Evolutionary conservation across 164 flowering plant genomes (phyloP), one percentile per base, ranked within the genome.

Genomic region (Buxus sempervirens): DNA sequence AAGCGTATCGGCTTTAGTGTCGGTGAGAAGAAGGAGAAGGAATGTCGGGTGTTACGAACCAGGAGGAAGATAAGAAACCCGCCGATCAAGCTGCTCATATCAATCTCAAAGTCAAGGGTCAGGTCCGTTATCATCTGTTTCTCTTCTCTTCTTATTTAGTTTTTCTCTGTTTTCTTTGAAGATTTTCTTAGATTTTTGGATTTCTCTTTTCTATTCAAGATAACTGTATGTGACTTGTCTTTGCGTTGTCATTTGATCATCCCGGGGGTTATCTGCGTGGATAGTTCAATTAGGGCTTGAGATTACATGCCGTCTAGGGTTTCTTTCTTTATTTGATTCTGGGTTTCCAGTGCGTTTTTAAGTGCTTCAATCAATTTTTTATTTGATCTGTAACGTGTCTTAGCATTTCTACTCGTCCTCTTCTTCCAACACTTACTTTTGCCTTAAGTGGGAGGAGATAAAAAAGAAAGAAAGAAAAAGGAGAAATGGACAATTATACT

Each of bases 61-160:
- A 75, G 54, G 84, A 84, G 73, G 84, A 84, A 62, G 86, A 84
- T 28, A 81, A 82, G 86, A 82, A 82, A 67, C 86, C 88, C 41
- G 70, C 70, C 59, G 81, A 84, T 49, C 79, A 77, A 61, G 53
- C 74, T 5, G 85, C 71, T 58, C 84, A 82, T 54, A 84, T 84
- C 70, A 84, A 84, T 56, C 86, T 84, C 76, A 84, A 84, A 60
- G 88, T 84, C 67, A 82, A 82, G 63, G 82, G 88, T 41, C 85
- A 84, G 88, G 88, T 84, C 13, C 48, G 75, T 22, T n/a, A 16
- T 57, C 58, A 19, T 63, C 25, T 66, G 38, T 7, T 67, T 60
- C 68, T 49, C 48, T 15, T 57, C 15, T 23, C 60, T 27, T 48
- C 10, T 20, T 6, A 6, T 20, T 6, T 15, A 12, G 5, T 38